Evolutionary conservation across 192 early-diverging fungal genomes (phyloP).

Genomic region (Umbelopsis vinacea): DNA sequence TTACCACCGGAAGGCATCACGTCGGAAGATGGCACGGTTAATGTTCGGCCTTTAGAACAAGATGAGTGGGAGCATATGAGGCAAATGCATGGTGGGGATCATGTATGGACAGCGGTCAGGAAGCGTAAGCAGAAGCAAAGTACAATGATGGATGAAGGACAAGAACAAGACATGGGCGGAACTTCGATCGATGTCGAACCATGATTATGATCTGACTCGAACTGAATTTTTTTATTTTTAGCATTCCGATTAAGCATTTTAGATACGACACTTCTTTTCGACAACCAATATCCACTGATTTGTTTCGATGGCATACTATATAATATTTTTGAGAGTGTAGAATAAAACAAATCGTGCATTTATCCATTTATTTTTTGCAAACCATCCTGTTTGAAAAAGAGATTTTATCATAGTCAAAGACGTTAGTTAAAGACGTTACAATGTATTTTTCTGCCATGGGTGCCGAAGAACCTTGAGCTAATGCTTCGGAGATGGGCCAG

Average conservation of each 20-base stretch:
- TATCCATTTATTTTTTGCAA: too few species aligned
- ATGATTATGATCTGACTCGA: neutral
- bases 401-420: too few species aligned
- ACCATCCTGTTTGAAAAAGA: too few species aligned
- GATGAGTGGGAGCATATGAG: slow-evolving; percentile 16
- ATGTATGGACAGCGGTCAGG: slow-evolving; percentile 11
- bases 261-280: neutral
- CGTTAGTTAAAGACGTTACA: neutral
- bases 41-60: slow-evolving; percentile 3
- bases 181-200: neutral
- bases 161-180: neutral
- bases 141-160: neutral
- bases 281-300: neutral
- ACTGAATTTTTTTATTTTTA: too few species aligned
- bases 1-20: slow-evolving; percentile 6
- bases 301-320: too few species aligned
- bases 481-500: slow-evolving; percentile 11
- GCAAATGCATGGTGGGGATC: slow-evolving; percentile 8
- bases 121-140: neutral
- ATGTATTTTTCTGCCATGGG: neutral
- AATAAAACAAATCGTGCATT: too few species aligned
- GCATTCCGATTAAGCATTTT: neutral
- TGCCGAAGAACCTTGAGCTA: neutral
- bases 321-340: too few species aligned
- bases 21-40: slow-evolving; percentile 10